Percentiles rank a stretch among this genome's conserved stretches.
These are phyloP conservation scores for Quillaja saponaria DNA, from an alignment of 306 rosid genomes.

Conservation along the genomic window DNA sequence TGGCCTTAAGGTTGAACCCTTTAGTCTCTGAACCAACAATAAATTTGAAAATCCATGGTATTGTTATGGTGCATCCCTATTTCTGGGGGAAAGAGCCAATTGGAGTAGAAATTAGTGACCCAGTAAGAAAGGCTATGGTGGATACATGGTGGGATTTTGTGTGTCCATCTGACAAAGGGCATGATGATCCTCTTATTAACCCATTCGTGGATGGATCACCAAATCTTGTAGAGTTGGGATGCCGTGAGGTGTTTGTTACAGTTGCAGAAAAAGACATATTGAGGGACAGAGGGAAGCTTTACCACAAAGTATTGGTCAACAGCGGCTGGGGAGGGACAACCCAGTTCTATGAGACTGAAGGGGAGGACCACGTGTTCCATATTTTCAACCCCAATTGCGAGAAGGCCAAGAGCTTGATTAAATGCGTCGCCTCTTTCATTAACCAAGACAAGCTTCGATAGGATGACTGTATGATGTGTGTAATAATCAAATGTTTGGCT, in stretches of 20 bases:
- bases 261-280: constrained; percentile 70
- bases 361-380: constrained; percentile 72
- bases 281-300: constrained; percentile 75
- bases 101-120: constrained; percentile 57
- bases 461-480: neutral
- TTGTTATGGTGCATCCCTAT: constrained; percentile 65
- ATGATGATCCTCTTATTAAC: constrained; percentile 67
- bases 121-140: constrained; percentile 55
- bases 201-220: constrained; percentile 76
- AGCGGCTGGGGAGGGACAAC: constrained; percentile 66
- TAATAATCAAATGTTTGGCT: constrained; percentile 47
- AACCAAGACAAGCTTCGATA: constrained; percentile 16
- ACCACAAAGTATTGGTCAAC: constrained; percentile 48
- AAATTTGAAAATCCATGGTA: constrained; percentile 47
- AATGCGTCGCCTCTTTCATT: constrained; percentile 50
- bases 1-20: constrained; percentile 37
- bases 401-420: constrained; percentile 52
- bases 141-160: constrained; percentile 82
- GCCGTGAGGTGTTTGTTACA: constrained; percentile 47
- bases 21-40: constrained; percentile 11
- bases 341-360: constrained; percentile 48
- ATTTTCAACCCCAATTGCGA: constrained; percentile 53
- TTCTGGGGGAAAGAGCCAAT: constrained; percentile 78
- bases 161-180: constrained; percentile 67
- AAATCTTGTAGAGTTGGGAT: constrained; percentile 43